Evolutionary conservation across 164 flowering plant genomes (phyloP).

Genomic region (Litsea cubeba): DNA sequence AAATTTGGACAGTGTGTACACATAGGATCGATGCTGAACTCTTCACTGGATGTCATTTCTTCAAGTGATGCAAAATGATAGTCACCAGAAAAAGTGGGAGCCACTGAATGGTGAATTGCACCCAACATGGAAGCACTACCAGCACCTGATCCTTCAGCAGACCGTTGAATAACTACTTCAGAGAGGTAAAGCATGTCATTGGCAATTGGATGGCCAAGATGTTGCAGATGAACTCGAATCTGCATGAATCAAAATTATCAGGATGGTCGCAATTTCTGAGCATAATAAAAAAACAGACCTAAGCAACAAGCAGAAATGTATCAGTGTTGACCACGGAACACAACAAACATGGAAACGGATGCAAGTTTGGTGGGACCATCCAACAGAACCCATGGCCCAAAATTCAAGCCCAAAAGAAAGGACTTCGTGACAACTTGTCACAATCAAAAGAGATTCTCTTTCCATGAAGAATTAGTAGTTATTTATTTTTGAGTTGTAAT

Average conservation of each 20-base stretch:
- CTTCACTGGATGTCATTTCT: conserved; percentile 25
- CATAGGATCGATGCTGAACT: conserved; percentile 77
- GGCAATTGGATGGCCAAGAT: conserved; percentile 85
- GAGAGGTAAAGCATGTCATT: conserved; percentile 78
- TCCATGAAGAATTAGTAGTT: too few relatives aligned
- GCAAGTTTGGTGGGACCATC: too few relatives aligned
- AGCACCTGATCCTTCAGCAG: conserved; percentile 42
- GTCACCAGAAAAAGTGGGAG: conserved; percentile 10
- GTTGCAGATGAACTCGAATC: conserved; percentile 89
- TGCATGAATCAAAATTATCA: conserved; percentile 16
- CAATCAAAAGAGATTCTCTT: too few relatives aligned
- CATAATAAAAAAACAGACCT: too few relatives aligned
- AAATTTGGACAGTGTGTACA: conserved; percentile 93
- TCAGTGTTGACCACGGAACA: too few relatives aligned
- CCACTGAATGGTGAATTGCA: conserved; percentile 13
- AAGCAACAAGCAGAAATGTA: too few relatives aligned
- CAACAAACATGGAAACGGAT: too few relatives aligned
- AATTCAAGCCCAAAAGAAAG: too few relatives aligned
- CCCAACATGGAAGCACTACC: conserved; percentile 35
- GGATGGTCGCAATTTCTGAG: too few relatives aligned
- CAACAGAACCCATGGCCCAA: too few relatives aligned
- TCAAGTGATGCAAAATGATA: conserved; percentile 3
- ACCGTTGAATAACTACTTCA: conserved; percentile 31
- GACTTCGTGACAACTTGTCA: too few relatives aligned
- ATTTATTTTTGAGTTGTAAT: too few relatives aligned